Conservation (phyloP, 768 basidiomycete genomes). For the Boletus sp. region DNA sequence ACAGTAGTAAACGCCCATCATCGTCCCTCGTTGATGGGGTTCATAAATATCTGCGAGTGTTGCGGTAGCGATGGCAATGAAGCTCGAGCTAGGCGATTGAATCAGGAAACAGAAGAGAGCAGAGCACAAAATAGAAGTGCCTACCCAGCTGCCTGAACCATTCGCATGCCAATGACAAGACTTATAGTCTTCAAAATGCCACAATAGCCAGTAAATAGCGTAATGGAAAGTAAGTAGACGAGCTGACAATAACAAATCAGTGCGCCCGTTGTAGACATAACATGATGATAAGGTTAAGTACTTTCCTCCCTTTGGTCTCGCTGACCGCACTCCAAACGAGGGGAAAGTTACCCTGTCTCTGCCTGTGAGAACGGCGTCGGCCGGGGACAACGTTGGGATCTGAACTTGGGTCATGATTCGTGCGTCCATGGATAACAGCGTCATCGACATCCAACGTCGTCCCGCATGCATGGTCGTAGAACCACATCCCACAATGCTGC, state of each 20-base stretch:
- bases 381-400: neutral
- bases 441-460: slow-evolving; percentile 4
- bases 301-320: slow-evolving; percentile 73
- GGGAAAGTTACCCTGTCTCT: slow-evolving; percentile 47
- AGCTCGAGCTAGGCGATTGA: slow-evolving; percentile 47
- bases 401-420: slow-evolving; percentile 8
- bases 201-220: slow-evolving; percentile 54
- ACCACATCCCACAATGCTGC: slow-evolving; percentile 26
- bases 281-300: slow-evolving; percentile 22
- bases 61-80: slow-evolving; percentile 66
- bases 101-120: neutral
- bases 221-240: slow-evolving; percentile 54
- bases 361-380: neutral
- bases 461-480: slow-evolving; percentile 19
- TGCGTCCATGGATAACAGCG: neutral
- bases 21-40: slow-evolving; percentile 68
- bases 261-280: neutral
- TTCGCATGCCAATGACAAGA: slow-evolving; percentile 65
- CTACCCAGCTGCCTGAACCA: slow-evolving; percentile 63
- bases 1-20: slow-evolving; percentile 81
- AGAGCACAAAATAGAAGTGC: slow-evolving; percentile 6
- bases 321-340: slow-evolving; percentile 33
- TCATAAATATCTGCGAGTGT: slow-evolving; percentile 82
- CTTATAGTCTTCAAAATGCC: slow-evolving; percentile 55
- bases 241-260: slow-evolving; percentile 31